Base-by-base conservation (phyloP, 371 early-diverging fungal genomes). In the Lichtheimia ramosa region DNA sequence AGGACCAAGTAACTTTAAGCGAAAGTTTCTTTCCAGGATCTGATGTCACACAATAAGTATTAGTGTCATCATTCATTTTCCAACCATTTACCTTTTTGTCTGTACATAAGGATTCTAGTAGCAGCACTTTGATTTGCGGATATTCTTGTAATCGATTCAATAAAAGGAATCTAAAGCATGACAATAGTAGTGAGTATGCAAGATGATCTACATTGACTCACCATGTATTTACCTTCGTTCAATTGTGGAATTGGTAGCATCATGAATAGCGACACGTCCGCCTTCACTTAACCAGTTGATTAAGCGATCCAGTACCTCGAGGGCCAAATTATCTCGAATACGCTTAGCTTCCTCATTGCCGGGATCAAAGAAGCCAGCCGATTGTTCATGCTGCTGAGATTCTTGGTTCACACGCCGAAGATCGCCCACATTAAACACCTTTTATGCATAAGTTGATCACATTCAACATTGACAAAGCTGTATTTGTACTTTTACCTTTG, bases 361-460 rank as follows among this genome's bases (percentile, higher is more conserved):
- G 2, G 92, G 89, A 58, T 93, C 91, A 67, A 93, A 93, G 63
- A 93, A 93, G 7, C 69, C 65, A 48, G 81, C 77, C 7, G 76
- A 74, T 48, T 86, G 86, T 46, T 80, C 78, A 14, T 69, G 63
- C 14, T 74, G 65, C 54, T 83, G 71, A 49, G 75, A 51, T 15
- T 61, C 54, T 40, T 77, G 72, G 48, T 71, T 71, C 46, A 80
- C 84, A 48, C 94, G 82, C 48, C 95, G 79, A 5, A 88, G 70
- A 59, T 92, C 93, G 46, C 95, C 95, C 16, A 95, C 95, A 65
- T 95, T 95, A 66, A 95, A 95, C 14, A 86, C 75, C 85, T 85
- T 79, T 28, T 14, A 20, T 54, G 21, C 23, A 41, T n/a, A 6
- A 34, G 34, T 34, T 10, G 10, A 34, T 34, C 8, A 1, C 34